A percentile compares a stretch with the other conserved stretches of the same genome.
phyloP scores from a whole-genome alignment of 306 rosid genomes.

The Arachis hypogaea region DNA sequence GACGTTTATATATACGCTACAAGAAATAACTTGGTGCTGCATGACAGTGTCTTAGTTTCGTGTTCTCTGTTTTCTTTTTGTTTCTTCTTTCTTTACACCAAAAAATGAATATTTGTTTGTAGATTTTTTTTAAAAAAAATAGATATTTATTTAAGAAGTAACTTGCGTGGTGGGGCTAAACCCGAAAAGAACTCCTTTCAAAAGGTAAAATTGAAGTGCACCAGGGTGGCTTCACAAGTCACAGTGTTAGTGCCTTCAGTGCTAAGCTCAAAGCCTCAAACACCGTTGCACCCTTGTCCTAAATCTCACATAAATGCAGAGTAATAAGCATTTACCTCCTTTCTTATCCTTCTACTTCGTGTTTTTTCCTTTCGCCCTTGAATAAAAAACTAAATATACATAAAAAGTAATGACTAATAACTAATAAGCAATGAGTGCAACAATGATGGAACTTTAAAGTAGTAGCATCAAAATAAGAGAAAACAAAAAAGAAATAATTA shows the following conservation, averaged over 20 bases:
- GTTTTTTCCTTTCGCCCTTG: too few relatives aligned
- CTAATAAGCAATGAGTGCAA: background rate
- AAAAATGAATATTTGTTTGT: too few relatives aligned
- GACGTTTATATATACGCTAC: too few relatives aligned
- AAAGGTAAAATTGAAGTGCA: background rate
- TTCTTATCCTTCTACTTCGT: too few relatives aligned
- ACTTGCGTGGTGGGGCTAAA: conserved; percentile 35
- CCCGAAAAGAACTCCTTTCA: background rate
- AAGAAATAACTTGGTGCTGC: too few relatives aligned
- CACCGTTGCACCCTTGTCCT: background rate
- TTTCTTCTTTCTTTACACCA: too few relatives aligned
- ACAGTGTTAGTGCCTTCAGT: conserved; percentile 7
- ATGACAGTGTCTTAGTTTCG: too few relatives aligned
- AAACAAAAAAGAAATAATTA: conserved; percentile 37
- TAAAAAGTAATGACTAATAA: background rate
- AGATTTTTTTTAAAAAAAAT: too few relatives aligned
- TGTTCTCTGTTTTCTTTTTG: too few relatives aligned
- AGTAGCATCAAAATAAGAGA: conserved; percentile 46
- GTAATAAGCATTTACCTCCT: too few relatives aligned
- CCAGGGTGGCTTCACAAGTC: background rate
- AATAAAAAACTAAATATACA: background rate
- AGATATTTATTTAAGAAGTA: conserved; percentile 13
- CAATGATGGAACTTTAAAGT: background rate
- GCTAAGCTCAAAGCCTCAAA: background rate
- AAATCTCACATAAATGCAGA: background rate